Evolutionary conservation across 2,329 filamentous ascomycete species (phyloP), one percentile per base, ranked within the genome.

Genomic region (Pyrenochaeta sp.): DNA sequence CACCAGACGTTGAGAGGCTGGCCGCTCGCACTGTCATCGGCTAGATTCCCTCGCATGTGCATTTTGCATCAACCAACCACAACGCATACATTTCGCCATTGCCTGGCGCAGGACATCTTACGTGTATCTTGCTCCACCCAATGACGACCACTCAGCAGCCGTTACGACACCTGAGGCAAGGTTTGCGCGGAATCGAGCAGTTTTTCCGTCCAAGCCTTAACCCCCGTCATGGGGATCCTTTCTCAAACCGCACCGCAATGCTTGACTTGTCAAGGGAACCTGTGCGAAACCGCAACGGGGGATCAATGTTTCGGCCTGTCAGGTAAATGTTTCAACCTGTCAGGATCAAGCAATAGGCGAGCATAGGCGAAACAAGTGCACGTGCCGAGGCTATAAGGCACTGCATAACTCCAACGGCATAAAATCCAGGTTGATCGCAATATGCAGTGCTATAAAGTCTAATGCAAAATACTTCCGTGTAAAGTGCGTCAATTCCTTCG

Each of bases 41-140:
- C 35, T 10, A 18, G 17, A 17, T 23, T 39, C 21, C 7, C 21
- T 20, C 18, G 20, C 36, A 39, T 39, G 36, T 39, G 36, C 36
- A 18, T 20, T 39, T 39, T 11, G 3, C 36, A 11, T 37, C 20
- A 27, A 33, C 47, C 47, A 49, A 49, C 47, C 47, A 44, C 18
- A 30, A 18, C 12, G 47, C 21, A 3, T 43, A 27, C 15, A 29
- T 36, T 12, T 44, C 32, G 41, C 37, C 36, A 29, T 27, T 20
- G 18, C 14, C 30, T 30, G 35, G 35, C 41, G 36, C 49, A 30
- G 35, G 35, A 7, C 6, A 42, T 42, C 40, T 42, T 15, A 42
- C 40, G 40, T 42, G 23, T 30, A 12, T 29, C 40, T 4, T 12
- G 15, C 40, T 42, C 40, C 40, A 42, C 21, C 40, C 40, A 42